Conservation (phyloP, 805 yeast species). For the Wickerhamiella kurtzmanii region DNA sequence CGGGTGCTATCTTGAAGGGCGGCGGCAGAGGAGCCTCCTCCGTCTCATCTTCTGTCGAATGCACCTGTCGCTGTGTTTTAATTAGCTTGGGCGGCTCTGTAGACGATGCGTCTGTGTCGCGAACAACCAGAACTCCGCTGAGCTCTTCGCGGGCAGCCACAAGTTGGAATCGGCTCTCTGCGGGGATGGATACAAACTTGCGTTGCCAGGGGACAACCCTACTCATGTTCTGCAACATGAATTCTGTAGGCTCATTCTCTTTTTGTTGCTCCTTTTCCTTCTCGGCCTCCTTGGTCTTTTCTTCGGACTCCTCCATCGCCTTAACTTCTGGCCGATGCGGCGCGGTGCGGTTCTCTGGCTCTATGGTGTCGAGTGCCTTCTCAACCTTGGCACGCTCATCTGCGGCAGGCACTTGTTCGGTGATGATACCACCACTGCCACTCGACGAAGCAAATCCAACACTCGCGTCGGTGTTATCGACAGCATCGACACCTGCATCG, state of each 20-base stretch:
- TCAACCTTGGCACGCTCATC: constrained; percentile 29
- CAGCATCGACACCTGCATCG: constrained; percentile 6
- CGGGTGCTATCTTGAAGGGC: constrained; percentile 22
- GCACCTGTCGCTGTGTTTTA: constrained; percentile 74
- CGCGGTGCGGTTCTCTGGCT: constrained; percentile 9
- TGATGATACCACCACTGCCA: neutral
- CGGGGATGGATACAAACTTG: constrained; percentile 68
- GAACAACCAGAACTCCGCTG: constrained; percentile 25
- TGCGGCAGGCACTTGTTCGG: neutral
- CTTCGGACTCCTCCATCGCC: constrained; percentile 15
- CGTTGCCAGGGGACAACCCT: constrained; percentile 85
- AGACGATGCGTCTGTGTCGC: constrained; percentile 21
- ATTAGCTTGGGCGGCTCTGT: constrained; percentile 41
- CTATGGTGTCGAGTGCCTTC: constrained; percentile 21
- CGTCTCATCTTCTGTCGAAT: constrained; percentile 64
- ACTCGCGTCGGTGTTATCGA: constrained; percentile 10
- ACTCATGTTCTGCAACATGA: constrained; percentile 61
- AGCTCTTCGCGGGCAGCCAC: constrained; percentile 41
- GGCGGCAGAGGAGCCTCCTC: constrained; percentile 39
- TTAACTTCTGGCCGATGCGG: constrained; percentile 12
- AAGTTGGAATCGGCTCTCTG: constrained; percentile 59
- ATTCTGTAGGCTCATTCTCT: constrained; percentile 36
- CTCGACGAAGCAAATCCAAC: neutral
- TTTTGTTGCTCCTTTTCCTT: constrained; percentile 16
- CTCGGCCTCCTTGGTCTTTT: constrained; percentile 21